Evolutionary conservation across 2,329 filamentous ascomycete species (phyloP), one percentile per base, ranked within the genome.

Genomic region (Diplodia corticola): DNA sequence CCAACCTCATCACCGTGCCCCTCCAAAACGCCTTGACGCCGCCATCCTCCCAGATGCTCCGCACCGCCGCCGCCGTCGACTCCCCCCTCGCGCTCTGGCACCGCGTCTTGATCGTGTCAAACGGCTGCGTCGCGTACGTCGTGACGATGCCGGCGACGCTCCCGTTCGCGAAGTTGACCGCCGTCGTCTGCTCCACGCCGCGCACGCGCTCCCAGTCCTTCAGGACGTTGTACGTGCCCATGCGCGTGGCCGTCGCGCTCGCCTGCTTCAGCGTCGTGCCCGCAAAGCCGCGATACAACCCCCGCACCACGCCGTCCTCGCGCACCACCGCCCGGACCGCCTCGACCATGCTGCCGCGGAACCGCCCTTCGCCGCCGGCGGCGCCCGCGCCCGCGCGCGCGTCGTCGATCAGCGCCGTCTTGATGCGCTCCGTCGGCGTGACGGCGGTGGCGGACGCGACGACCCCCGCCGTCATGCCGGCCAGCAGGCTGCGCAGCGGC

Each of bases 401-500:
- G 71, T 89, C 86, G 72, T 89, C 86, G 67, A 89, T 89, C 6
- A 90, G 73, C 0, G 87, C 87, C 1, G 88, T 91, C 73, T 90
- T 91, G 71, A 91, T 85, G 17, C 88, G 81, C 71, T 91, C 88
- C 0, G 86, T 89, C 0, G 88, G 88, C 2, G 88, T 91, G 0
- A 91, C 88, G 1, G 87, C 87, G n/a, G 85, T 82, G 0, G 88
- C 88, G 77, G 97, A 97, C 81, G 98, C 94, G 70, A 98, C 86
- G 64, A 93, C 95, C 74, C 95, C 95, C 61, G 94, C 95, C n/a
- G 90, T 91, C 65, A 92, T 92, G 69, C 95, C 95, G 65, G 95
- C 95, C 72, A 97, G 83, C 73, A 98, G 91, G 67, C 93, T 97
- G 71, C 95, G 91, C 76, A 97, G 80, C 61, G 91, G 87, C 74